Evolutionary conservation across 164 flowering plant species (phyloP), one percentile per base, ranked within the genome.

Genomic region (Tetracentron sinense): DNA sequence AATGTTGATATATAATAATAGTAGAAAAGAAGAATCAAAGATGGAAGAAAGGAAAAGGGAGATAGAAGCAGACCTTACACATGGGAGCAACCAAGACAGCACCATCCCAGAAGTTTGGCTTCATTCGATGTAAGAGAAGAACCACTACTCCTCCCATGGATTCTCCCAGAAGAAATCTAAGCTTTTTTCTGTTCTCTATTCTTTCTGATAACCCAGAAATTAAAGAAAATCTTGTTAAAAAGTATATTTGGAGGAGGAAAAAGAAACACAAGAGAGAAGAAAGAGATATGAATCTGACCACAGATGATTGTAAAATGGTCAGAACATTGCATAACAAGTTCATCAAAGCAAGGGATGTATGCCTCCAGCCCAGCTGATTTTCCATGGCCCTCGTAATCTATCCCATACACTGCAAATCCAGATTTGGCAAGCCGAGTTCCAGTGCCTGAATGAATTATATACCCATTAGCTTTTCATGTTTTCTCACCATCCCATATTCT

Each of bases 81-180:
- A 93, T 93, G 61, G 98, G 98, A 10, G 98, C 98, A 17, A 83
- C 84, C 74, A 93, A 74, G 30, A 93, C 69, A 4, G 87, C 92
- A 53, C 98, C 98, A 64, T 90, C 86, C 92, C 92, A 93, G 52
- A 51, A 93, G 2, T 71, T 69, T 0, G 96, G 95, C 67, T 69
- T 78, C 66, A 80, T 83, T 50, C 84, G 76, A 73, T 86, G 89
- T 16, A 93, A 49, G 0, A 82, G 73, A 27, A 93, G 77, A 22
- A 73, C 82, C 42, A 93, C 83, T 33, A 96, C 96, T 62, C 98
- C 98, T 66, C 98, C 98, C 98, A 90, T 90, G 26, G 98, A 93
- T 66, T 93, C 98, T 47, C 98, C 98, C 52, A 82, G 11, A 56
- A 93, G 57, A 63, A 67, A 85, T 54, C 91, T 84, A 78, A 73